Evolutionary conservation across 164 flowering plant genomes (phyloP).

Genomic region (Berberis thunbergii): DNA sequence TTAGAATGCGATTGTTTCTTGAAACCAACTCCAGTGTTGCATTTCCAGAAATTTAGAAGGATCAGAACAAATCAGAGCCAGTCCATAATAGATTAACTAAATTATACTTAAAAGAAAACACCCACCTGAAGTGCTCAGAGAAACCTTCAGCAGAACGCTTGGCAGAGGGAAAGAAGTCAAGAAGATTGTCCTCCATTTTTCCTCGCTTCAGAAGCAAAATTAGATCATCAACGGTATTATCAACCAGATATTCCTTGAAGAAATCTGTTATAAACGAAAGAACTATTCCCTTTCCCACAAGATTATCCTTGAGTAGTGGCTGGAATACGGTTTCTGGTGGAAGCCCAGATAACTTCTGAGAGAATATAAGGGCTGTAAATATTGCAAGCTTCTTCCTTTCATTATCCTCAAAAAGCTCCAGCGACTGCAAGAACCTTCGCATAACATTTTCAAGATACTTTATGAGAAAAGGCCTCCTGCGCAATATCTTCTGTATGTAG

Average conservation of each 20-base stretch:
- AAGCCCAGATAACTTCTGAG: constrained; percentile 94
- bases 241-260: constrained; percentile 90
- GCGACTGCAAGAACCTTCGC: constrained; percentile 85
- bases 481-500: constrained; percentile 80
- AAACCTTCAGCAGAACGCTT: constrained; percentile 82
- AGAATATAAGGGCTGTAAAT: constrained; percentile 94
- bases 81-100: background rate
- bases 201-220: constrained; percentile 85
- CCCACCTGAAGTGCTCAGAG: constrained; percentile 92
- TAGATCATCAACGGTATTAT: constrained; percentile 88
- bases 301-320: constrained; percentile 92
- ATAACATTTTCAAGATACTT: constrained; percentile 98
- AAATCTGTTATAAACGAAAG: constrained; percentile 85
- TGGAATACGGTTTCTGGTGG: constrained; percentile 98
- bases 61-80: background rate
- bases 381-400: constrained; percentile 94
- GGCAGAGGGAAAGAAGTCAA: constrained; percentile 76
- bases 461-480: constrained; percentile 87
- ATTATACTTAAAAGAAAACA: constrained; percentile 8
- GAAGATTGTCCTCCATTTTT: constrained; percentile 87
- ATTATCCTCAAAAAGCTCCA: constrained; percentile 96
- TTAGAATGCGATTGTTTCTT: too few relatives aligned
- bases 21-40: background rate
- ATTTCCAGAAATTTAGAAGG: background rate
- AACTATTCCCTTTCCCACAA: constrained; percentile 92